phyloP scores from a whole-genome alignment of 306 rosid genomes.

The Luffa acutangula region DNA sequence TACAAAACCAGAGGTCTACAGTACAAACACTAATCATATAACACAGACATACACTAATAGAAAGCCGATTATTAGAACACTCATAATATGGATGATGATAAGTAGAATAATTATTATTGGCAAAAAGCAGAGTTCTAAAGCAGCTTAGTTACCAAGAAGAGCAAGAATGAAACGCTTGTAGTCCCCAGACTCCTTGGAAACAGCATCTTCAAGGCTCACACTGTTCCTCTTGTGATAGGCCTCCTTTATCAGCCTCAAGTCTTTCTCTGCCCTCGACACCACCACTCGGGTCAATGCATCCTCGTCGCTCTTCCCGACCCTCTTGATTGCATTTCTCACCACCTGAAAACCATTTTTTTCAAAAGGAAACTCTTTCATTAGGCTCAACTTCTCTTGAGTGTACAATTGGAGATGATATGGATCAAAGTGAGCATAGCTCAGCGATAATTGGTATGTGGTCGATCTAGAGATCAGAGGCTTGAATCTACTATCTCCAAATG shows the following conservation, averaged over 20 bases:
- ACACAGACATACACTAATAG: background rate
- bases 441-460: too few relatives aligned
- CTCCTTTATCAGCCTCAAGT: conserved; percentile 45
- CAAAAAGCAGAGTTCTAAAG: background rate
- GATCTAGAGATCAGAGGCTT: too few relatives aligned
- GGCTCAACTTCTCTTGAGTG: background rate
- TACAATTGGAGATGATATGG: background rate
- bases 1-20: background rate
- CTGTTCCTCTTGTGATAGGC: conserved; percentile 69
- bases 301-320: conserved; percentile 45
- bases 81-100: background rate
- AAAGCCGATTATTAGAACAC: background rate
- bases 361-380: background rate
- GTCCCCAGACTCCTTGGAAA: conserved; percentile 65
- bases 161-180: conserved; percentile 58
- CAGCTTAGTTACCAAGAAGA: conserved; percentile 43
- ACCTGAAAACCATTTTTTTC: conserved; percentile 19
- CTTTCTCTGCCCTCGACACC: conserved; percentile 77
- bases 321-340: conserved; percentile 43
- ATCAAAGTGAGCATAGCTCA: too few relatives aligned
- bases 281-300: conserved; percentile 63
- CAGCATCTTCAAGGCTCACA: conserved; percentile 49
- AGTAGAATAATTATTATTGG: background rate
- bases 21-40: background rate
- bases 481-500: too few relatives aligned